Conservation (phyloP, 139 green algal species). For the Chlorella sp. region DNA sequence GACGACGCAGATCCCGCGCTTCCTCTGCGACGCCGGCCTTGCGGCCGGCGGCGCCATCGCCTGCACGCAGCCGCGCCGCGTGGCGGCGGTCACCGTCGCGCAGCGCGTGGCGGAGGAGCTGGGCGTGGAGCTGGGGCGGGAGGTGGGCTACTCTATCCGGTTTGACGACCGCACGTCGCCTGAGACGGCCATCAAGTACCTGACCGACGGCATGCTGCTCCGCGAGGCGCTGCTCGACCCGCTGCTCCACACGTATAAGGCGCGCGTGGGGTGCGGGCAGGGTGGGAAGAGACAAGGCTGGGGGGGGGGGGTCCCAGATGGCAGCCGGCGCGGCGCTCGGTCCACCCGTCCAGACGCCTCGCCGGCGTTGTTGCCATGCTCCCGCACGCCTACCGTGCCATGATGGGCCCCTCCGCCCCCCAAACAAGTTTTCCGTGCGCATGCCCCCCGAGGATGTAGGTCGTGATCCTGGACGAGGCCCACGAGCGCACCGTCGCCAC, state of each 20-base stretch:
- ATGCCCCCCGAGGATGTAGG: constrained; percentile 26
- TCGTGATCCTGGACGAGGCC: constrained; percentile 95
- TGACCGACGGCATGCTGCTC: constrained; percentile 97
- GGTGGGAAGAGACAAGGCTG: not conserved
- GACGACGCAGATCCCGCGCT: constrained; percentile 86
- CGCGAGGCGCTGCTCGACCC: constrained; percentile 90
- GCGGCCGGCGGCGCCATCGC: constrained; percentile 62
- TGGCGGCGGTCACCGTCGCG: constrained; percentile 96
- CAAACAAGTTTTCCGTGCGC: constrained; percentile 10
- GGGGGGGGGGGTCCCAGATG: too few species aligned
- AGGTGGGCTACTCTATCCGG: constrained; percentile 81
- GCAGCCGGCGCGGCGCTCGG: too few species aligned
- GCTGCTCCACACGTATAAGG: constrained; percentile 72
- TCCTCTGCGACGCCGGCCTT: constrained; percentile 67
- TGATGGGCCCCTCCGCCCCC: not conserved
- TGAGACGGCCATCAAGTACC: constrained; percentile 81
- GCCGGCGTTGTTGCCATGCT: too few species aligned
- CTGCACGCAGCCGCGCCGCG: constrained; percentile 95
- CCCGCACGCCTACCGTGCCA: too few species aligned
- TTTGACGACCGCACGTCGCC: constrained; percentile 79
- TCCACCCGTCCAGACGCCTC: too few species aligned
- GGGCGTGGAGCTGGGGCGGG: constrained; percentile 20
- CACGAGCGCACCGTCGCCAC: constrained; percentile 94
- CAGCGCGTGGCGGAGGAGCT: constrained; percentile 86
- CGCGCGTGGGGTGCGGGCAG: constrained; percentile 7